These are phyloP conservation scores for Penicillium subrubescens DNA, from an alignment of 495 filamentous ascomycete species.

Conservation along the genomic window DNA sequence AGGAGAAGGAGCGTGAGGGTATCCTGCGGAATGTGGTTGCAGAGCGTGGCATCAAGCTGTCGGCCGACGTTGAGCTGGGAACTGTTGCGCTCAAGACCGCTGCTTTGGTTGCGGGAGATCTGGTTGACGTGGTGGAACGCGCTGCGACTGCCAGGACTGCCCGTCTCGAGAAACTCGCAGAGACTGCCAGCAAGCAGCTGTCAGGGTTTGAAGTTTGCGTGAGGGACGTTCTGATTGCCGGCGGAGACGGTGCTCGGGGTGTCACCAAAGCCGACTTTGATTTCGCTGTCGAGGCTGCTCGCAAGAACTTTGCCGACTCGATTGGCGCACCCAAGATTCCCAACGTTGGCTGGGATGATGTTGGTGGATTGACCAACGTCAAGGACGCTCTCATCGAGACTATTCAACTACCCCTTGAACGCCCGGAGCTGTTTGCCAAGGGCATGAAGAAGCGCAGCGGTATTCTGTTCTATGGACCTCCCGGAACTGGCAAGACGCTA, in stretches of 20 bases:
- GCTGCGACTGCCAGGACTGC: slow-evolving; percentile 73
- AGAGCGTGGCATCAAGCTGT: slow-evolving; percentile 69
- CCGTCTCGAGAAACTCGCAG: slow-evolving; percentile 71
- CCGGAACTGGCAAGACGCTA: slow-evolving; percentile 94
- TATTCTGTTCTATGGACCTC: slow-evolving; percentile 96
- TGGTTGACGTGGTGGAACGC: slow-evolving; percentile 91
- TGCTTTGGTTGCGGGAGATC: slow-evolving; percentile 89
- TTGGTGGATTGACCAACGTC: slow-evolving; percentile 89
- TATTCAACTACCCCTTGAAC: slow-evolving; percentile 88
- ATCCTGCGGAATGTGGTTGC: slow-evolving; percentile 77
- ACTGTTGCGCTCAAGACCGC: slow-evolving; percentile 92
- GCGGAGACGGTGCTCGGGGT: slow-evolving; percentile 74
- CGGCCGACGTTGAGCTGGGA: slow-evolving; percentile 77
- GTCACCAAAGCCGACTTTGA: slow-evolving; percentile 90
- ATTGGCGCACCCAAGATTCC: slow-evolving; percentile 99
- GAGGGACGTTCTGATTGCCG: slow-evolving; percentile 85
- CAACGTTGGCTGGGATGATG: slow-evolving; percentile 94
- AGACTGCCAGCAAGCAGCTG: slow-evolving; percentile 38
- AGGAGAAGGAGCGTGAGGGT: slow-evolving; percentile 89
- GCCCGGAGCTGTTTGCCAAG: slow-evolving; percentile 93
- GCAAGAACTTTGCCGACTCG: slow-evolving; percentile 95
- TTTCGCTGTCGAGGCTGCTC: slow-evolving; percentile 84
- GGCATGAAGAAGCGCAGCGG: slow-evolving; percentile 99
- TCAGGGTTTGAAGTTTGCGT: slow-evolving; percentile 55
- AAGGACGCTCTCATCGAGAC: slow-evolving; percentile 97